phyloP scores from a whole-genome alignment of 1,284 basidiomycete genomes.

The Ceratobasidium sp. region DNA sequence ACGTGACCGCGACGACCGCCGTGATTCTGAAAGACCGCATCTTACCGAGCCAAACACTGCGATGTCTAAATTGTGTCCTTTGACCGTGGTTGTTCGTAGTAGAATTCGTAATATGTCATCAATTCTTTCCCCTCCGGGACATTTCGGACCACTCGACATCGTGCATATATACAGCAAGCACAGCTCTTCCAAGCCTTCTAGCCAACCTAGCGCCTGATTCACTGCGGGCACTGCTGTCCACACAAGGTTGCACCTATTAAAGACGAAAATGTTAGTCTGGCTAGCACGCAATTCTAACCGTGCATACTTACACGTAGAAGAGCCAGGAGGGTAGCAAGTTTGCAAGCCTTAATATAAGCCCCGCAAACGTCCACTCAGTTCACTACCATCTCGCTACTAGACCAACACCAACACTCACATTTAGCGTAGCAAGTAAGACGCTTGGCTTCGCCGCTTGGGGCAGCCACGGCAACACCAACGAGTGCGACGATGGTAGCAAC shows the following conservation, averaged over 20 bases:
- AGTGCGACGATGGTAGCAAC: slow-evolving; percentile 22
- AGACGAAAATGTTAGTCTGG: neutral
- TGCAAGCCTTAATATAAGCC: slow-evolving; percentile 11
- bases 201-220: no score
- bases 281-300: slow-evolving; percentile 4
- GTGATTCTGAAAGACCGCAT: no score
- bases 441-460: slow-evolving; percentile 2
- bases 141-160: no score
- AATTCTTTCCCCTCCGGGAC: no score
- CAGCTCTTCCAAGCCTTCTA: no score
- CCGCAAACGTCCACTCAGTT: neutral
- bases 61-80: no score
- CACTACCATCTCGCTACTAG: neutral
- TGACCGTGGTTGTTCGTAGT: no score
- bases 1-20: no score
- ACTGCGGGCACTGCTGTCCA: slow-evolving; percentile 1
- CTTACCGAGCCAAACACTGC: no score
- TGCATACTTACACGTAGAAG: neutral
- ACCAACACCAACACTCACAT: neutral
- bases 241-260: slow-evolving; percentile 3
- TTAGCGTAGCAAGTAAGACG: slow-evolving; percentile 15
- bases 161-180: no score
- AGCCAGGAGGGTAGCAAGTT: slow-evolving; percentile 19
- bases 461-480: slow-evolving; percentile 13
- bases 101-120: no score